These are phyloP conservation scores for Xylaria sp. DNA, from an alignment of 2,329 filamentous ascomycete species.

Conservation along the genomic window DNA sequence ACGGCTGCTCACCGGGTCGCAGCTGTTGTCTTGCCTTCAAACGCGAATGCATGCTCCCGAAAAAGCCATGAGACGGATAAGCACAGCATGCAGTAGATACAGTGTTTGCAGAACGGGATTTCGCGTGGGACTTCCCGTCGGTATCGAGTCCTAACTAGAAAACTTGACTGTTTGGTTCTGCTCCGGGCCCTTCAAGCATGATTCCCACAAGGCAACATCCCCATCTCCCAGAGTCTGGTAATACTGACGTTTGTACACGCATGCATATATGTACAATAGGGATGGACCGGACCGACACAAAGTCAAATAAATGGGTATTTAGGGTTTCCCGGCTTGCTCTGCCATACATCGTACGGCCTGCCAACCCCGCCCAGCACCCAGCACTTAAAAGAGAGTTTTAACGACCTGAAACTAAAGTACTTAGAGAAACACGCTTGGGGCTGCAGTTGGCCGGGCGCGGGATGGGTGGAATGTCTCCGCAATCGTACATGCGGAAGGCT, in stretches of 20 bases:
- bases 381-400: not conserved
- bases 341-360: not conserved
- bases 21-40: constrained; percentile 18
- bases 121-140: not conserved
- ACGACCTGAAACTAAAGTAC: constrained; percentile 11
- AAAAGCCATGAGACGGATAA: not conserved
- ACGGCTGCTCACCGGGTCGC: not conserved
- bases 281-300: not conserved
- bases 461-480: constrained; percentile 5
- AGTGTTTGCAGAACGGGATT: not conserved
- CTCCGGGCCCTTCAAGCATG: not conserved
- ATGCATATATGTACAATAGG: not conserved
- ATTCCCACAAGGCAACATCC: not conserved
- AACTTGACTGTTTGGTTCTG: not conserved
- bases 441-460: constrained; percentile 16
- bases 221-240: too few relatives aligned
- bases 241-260: too few relatives aligned
- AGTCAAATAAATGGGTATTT: too few relatives aligned
- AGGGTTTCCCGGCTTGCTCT: too few relatives aligned
- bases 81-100: not conserved
- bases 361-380: not conserved
- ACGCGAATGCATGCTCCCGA: not conserved
- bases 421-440: not conserved
- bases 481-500: constrained; percentile 7
- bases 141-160: not conserved